Evolutionary conservation across 495 filamentous ascomycete species (phyloP).

Genomic region (Hypomontagnella submonticulosa): DNA sequence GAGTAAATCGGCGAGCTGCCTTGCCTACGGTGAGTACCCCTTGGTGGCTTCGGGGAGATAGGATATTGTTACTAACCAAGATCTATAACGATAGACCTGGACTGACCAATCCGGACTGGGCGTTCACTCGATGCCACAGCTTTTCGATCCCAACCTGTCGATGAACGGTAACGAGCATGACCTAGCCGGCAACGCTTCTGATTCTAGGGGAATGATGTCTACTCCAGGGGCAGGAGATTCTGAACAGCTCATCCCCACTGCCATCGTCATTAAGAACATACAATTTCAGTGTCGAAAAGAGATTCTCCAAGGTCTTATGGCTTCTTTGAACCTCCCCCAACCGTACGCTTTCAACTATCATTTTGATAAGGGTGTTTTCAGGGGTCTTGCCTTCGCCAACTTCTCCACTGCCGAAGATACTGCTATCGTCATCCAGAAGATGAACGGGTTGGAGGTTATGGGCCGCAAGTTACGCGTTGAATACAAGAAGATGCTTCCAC

Average conservation of each 20-base stretch:
- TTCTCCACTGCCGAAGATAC: slow-evolving; percentile 97
- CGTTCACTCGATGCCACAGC: slow-evolving; percentile 52
- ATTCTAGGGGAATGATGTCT: slow-evolving; percentile 47
- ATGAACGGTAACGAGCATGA: slow-evolving; percentile 52
- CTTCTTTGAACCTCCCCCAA: slow-evolving; percentile 85
- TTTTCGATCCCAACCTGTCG: slow-evolving; percentile 48
- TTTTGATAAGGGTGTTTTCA: slow-evolving; percentile 97
- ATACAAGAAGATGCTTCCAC: slow-evolving; percentile 99
- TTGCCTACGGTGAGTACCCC: slow-evolving; percentile 59
- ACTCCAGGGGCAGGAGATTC: slow-evolving; percentile 63
- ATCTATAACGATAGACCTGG: slow-evolving; percentile 55
- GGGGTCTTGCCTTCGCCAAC: slow-evolving; percentile 96
- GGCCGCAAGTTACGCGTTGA: slow-evolving; percentile 94
- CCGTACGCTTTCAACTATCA: slow-evolving; percentile 99
- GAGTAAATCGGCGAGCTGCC: slow-evolving; percentile 55
- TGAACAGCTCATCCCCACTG: slow-evolving; percentile 90
- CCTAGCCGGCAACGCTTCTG: slow-evolving; percentile 40
- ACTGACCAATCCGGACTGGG: slow-evolving; percentile 57
- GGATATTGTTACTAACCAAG: slow-evolving; percentile 14
- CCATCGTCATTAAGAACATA: slow-evolving; percentile 99
- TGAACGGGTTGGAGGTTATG: slow-evolving; percentile 96
- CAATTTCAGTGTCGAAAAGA: slow-evolving; percentile 99
- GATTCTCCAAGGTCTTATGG: slow-evolving; percentile 91
- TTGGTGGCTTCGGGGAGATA: slow-evolving; percentile 41
- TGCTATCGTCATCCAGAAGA: slow-evolving; percentile 83